These are phyloP conservation scores for Coemansia sp. DNA, from an alignment of 192 early-diverging fungal species.

Conservation along the genomic window DNA sequence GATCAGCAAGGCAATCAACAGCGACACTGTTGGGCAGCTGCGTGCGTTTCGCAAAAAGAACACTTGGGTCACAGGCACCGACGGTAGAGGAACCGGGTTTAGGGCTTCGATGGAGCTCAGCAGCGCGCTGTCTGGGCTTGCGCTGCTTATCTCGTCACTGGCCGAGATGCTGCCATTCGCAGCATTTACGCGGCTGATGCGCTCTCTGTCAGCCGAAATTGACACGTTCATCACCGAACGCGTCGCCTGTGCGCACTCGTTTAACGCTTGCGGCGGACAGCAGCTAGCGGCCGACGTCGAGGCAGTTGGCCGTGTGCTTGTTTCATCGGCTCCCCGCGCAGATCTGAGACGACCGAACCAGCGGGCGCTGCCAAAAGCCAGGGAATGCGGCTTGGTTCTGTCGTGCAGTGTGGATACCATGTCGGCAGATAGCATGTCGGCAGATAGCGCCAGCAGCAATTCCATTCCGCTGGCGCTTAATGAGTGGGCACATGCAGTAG, in stretches of 20 bases:
- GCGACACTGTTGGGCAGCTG: conserved; percentile 33
- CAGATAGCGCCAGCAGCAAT: neutral
- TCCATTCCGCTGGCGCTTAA: conserved; percentile 28
- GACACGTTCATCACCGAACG: conserved; percentile 38
- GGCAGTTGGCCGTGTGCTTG: conserved; percentile 21
- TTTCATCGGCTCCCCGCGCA: conserved; percentile 5
- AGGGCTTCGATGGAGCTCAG: conserved; percentile 29
- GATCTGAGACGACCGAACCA: neutral
- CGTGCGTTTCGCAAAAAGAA: conserved; percentile 48
- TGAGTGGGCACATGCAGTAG: conserved; percentile 32
- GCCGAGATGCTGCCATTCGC: conserved; percentile 20
- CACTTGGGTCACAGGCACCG: conserved; percentile 15
- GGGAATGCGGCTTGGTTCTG: conserved; percentile 28
- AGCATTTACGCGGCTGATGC: conserved; percentile 24
- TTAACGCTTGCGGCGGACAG: conserved; percentile 25
- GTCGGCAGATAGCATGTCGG: neutral
- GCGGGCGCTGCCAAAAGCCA: conserved; percentile 14
- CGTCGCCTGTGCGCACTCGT: conserved; percentile 39
- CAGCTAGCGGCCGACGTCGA: conserved; percentile 37
- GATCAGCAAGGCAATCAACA: conserved; percentile 37
- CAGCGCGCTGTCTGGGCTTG: conserved; percentile 24
- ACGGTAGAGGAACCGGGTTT: neutral
- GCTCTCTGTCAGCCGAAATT: conserved; percentile 30
- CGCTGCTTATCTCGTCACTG: conserved; percentile 16
- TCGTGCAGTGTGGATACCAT: conserved; percentile 19